phyloP scores from a whole-genome alignment of 2,329 filamentous ascomycete genomes.

The Fusarium acutatum region DNA sequence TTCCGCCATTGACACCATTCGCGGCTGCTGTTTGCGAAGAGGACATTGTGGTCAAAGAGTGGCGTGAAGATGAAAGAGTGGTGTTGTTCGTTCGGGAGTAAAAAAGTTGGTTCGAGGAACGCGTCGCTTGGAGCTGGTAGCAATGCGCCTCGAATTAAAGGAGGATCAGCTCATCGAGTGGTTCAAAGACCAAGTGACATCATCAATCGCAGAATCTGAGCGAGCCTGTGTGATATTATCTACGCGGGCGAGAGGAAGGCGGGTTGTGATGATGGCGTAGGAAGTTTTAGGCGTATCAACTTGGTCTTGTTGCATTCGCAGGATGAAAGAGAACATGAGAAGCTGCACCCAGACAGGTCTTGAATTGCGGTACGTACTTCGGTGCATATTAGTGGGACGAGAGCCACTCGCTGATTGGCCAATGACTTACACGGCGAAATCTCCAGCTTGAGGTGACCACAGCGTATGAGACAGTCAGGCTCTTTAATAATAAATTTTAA shows the following conservation, averaged over 20 bases:
- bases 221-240: background rate
- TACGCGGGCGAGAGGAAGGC: conserved; percentile 3
- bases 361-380: conserved; percentile 17
- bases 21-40: conserved; percentile 53
- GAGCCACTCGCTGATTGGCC: background rate
- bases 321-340: conserved; percentile 33
- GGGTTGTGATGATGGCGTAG: conserved; percentile 12
- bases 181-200: conserved; percentile 38
- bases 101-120: conserved; percentile 37
- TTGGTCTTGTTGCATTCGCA: conserved; percentile 35
- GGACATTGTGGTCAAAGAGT: conserved; percentile 48
- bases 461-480: background rate
- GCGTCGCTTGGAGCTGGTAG: conserved; percentile 44
- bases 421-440: background rate
- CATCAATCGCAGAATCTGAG: conserved; percentile 29
- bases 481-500: background rate
- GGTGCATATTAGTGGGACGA: background rate
- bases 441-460: background rate
- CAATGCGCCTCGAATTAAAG: conserved; percentile 44
- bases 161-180: conserved; percentile 43
- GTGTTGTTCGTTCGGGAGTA: conserved; percentile 16
- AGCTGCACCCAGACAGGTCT: background rate
- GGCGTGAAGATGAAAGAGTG: conserved; percentile 5
- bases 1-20: conserved; percentile 55
- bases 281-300: conserved; percentile 28